phyloP scores from a whole-genome alignment of 2,329 filamentous ascomycete species.

The Sporothrix variecibatus region DNA sequence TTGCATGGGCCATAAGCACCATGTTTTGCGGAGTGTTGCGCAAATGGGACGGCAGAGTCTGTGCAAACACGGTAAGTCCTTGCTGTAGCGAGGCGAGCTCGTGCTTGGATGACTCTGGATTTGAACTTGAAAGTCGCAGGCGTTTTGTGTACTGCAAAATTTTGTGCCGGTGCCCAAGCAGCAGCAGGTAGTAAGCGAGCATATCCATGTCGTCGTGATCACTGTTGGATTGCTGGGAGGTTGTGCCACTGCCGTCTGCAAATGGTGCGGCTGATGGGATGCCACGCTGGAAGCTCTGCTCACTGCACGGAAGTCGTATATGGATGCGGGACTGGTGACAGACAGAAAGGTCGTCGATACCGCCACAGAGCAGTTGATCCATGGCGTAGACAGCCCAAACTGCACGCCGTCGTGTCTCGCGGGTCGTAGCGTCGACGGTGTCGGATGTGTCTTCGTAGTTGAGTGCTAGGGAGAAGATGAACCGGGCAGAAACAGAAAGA shows the following conservation, averaged over 20 bases:
- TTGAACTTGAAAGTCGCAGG: background rate
- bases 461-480: slow-evolving; percentile 3
- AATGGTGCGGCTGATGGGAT: background rate
- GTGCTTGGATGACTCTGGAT: background rate
- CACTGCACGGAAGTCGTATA: slow-evolving; percentile 23
- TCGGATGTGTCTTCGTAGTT: slow-evolving; percentile 15
- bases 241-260: background rate
- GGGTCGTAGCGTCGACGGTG: background rate
- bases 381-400: slow-evolving; percentile 36
- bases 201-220: slow-evolving; percentile 13
- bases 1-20: slow-evolving; percentile 17
- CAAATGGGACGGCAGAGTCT: background rate
- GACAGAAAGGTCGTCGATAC: slow-evolving; percentile 37
- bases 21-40: slow-evolving; percentile 1
- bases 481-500: background rate
- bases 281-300: slow-evolving; percentile 19
- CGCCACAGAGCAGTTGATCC: slow-evolving; percentile 35
- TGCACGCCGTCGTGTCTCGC: slow-evolving; percentile 34
- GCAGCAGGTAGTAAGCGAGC: slow-evolving; percentile 12
- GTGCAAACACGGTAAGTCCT: background rate
- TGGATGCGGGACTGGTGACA: slow-evolving; percentile 34
- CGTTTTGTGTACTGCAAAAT: slow-evolving; percentile 19
- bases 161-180: background rate
- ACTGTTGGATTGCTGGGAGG: background rate
- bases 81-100: background rate